These are phyloP conservation scores for Quercus aquifolioides DNA, from an alignment of 306 rosid species.

Conservation along the genomic window DNA sequence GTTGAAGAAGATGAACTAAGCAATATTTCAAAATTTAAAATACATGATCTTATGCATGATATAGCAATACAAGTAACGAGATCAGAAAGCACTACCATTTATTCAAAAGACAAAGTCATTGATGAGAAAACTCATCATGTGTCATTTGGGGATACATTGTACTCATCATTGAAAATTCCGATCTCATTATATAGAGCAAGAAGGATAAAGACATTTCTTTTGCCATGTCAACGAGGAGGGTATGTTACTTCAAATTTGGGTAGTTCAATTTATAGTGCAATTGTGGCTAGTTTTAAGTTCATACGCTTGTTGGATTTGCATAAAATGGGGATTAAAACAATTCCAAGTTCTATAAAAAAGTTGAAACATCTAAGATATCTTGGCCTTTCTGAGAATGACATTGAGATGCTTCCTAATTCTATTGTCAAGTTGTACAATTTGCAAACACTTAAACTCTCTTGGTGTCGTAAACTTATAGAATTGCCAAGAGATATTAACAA, in stretches of 20 bases:
- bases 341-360: no score
- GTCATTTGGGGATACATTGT: background rate
- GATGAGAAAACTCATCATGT: background rate
- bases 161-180: background rate
- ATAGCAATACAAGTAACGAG: constrained; percentile 4
- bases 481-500: no score
- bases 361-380: no score
- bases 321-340: no score
- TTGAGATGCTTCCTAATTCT: no score
- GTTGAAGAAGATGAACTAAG: background rate
- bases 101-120: background rate
- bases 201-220: no score
- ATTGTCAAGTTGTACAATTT: no score
- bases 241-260: no score
- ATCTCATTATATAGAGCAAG: background rate
- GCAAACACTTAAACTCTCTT: no score
- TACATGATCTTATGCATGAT: constrained; percentile 23
- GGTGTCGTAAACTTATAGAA: accelerated
- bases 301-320: no score
- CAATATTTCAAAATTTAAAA: background rate
- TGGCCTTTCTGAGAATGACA: accelerated
- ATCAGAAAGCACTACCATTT: background rate
- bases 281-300: no score
- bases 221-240: no score
- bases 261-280: accelerated